Base-by-base conservation (phyloP, 495 filamentous ascomycete species). In the Sphaerosporella brunnea region DNA sequence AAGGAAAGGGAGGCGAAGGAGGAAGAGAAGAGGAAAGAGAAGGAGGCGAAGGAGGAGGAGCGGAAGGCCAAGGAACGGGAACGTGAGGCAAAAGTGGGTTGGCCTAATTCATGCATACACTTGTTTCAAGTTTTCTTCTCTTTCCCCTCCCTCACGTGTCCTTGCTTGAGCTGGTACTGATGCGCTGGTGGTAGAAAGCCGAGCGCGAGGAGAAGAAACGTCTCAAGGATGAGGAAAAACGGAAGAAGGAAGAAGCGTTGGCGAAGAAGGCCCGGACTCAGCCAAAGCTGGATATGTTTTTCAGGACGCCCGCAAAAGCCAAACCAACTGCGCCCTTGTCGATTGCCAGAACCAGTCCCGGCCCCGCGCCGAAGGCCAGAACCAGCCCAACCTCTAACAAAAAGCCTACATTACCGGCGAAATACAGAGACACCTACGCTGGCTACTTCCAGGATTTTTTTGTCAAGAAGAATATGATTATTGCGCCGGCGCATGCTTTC, bases 31-130 rank as follows among this genome's bases (percentile, higher is more conserved):
- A 60, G 63, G 21, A 67, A 66, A 45, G 53, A 49, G 20, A 65
- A 71, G 47, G 66, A 65, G 36, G 69, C 70, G 55, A 70, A 70
- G 51, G 67, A 73, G 34, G 64, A 73, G 44, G 69, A 82, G 63
- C 73, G 73, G 55, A 67, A 63, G 53, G 69, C 69, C 19, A 78
- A 70, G 49, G 73, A 80, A 43, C 73, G 78, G 42, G 80, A 78
- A 51, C 78, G 75, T 59, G 69, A 59, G 51, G 71, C 62, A 48
- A 73, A 68, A 36, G 59, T 47, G 53, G 59, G 48, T 53, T 39
- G n/a, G n/a, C 46, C 51, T 36, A 55, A 63, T 15, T 60, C 63
- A 21, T 59, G n/a, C n/a, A n/a, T n/a, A n/a, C n/a, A n/a, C n/a
- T n/a, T n/a, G n/a, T n/a, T n/a, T n/a, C n/a, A n/a, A n/a, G n/a